phyloP scores from a whole-genome alignment of 208 protist species.

The Porcisia deanei region DNA sequence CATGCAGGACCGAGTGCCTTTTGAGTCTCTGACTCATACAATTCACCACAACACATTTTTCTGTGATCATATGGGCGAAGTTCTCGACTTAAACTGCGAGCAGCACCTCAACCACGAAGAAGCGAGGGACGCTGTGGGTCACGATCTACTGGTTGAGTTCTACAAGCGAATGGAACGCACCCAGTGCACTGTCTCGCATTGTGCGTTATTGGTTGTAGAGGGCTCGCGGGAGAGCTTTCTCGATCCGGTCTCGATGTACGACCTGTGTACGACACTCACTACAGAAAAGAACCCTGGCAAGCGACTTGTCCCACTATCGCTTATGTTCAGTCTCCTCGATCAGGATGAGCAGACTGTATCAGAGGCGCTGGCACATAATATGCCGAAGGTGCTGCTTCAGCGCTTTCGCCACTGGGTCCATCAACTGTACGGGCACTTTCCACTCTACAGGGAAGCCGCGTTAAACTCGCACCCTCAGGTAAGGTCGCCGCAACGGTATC shows the following conservation, averaged over 20 bases:
- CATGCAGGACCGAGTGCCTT: slow-evolving; percentile 73
- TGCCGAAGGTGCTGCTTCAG: slow-evolving; percentile 65
- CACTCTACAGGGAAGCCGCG: slow-evolving; percentile 16
- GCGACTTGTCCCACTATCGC: slow-evolving; percentile 69
- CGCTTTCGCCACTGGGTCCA: slow-evolving; percentile 72
- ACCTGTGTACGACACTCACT: slow-evolving; percentile 71
- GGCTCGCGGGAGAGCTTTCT: slow-evolving; percentile 84
- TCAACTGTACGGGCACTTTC: slow-evolving; percentile 55
- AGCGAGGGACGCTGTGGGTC: slow-evolving; percentile 12
- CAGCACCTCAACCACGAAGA: slow-evolving; percentile 39
- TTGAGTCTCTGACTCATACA: slow-evolving; percentile 70
- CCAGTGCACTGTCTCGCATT: slow-evolving; percentile 62
- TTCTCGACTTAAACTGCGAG: slow-evolving; percentile 53
- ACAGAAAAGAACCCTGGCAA: slow-evolving; percentile 69
- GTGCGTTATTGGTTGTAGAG: slow-evolving; percentile 69
- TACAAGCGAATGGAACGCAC: slow-evolving; percentile 46
- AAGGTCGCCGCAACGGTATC: slow-evolving; percentile 27
- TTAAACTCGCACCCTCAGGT: slow-evolving; percentile 8
- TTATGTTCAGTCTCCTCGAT: slow-evolving; percentile 84
- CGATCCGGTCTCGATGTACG: slow-evolving; percentile 72
- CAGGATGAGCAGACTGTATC: slow-evolving; percentile 77
- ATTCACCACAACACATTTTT: slow-evolving; percentile 81
- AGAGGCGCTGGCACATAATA: slow-evolving; percentile 57
- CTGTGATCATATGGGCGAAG: slow-evolving; percentile 75
- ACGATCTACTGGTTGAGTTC: slow-evolving; percentile 39